Base-by-base conservation (phyloP, 306 rosid species). In the Luffa acutangula region DNA sequence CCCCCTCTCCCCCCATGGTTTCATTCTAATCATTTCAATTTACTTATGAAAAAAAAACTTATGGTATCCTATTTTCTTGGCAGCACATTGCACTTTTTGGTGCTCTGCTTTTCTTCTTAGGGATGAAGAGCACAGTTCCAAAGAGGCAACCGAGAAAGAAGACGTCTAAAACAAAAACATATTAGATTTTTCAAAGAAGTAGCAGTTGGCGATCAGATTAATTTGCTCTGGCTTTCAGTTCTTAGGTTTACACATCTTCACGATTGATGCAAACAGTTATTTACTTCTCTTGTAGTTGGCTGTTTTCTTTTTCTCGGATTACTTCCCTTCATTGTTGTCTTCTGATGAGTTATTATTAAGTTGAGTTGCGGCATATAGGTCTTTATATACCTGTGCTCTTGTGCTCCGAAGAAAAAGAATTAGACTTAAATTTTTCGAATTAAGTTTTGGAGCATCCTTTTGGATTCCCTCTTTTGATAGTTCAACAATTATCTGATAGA, bases 1-100 rank as follows among this genome's bases (percentile, higher is more conserved):
- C 3, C 1, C 2, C 21, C 52, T 33, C 34, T 6, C 1, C 2
- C 21, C 52, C 46, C 34, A 15, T 41, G 14, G 1, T 20, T 36
- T 9, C 67, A 13, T 14, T 31, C 33, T 34, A 7, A 13, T 33
- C 45, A 49, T 33, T 11, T 74, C 45, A 51, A 8, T 74, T 49
- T 25, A 45, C 53, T 12, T 20, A 5, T 43, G 17, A 25, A 10
- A 15, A 17, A 4, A 48, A 37, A 5, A n/a, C 53, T 69, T 39
- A 45, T 17, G 31, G 64, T 17, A 63, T 71, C 20, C 60, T 63
- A 54, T 43, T 66, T 78, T 66, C 51, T 60, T 82, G 81, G 87
- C 93, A 92, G 92, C 85, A 90, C 70, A 73, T 86, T 90, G 90
- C 90, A 49, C 89, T 90, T 67, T 83, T 80, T 6, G 93, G 97